phyloP scores from a whole-genome alignment of 768 basidiomycete species.

The Auricularia heimuer region DNA sequence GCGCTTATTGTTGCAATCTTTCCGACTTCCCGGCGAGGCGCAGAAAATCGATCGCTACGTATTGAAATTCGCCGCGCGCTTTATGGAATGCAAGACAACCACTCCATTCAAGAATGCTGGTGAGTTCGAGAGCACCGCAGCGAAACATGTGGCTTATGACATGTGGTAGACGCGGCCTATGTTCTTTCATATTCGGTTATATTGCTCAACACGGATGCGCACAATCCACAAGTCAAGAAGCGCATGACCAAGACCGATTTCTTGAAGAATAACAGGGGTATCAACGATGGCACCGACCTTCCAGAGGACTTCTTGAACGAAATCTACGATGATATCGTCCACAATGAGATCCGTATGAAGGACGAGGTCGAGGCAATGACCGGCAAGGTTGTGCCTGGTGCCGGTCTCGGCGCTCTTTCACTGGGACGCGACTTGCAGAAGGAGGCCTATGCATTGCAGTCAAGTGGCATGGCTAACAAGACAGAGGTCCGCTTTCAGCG shows the following conservation, averaged over 20 bases:
- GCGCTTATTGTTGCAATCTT: conserved; percentile 83
- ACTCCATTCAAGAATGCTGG: conserved; percentile 92
- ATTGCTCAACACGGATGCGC: conserved; percentile 93
- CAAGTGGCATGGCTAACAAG: conserved; percentile 92
- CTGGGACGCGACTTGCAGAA: conserved; percentile 92
- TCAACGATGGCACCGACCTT: conserved; percentile 84
- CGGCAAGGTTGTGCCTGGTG: conserved; percentile 35
- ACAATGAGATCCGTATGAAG: conserved; percentile 96
- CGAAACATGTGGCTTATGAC: background rate
- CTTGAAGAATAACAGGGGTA: conserved; percentile 89
- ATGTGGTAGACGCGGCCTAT: conserved; percentile 71
- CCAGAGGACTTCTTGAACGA: conserved; percentile 71
- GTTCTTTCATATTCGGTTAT: conserved; percentile 93
- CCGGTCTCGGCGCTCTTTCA: conserved; percentile 73
- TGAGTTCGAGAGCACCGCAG: conserved; percentile 16
- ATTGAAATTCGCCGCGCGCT: conserved; percentile 97
- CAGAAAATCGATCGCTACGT: conserved; percentile 99
- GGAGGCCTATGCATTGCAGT: conserved; percentile 92
- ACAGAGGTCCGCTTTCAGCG: conserved; percentile 58
- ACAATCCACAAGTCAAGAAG: conserved; percentile 88
- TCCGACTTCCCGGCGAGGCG: conserved; percentile 92
- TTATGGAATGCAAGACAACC: conserved; percentile 78
- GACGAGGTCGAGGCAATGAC: conserved; percentile 70
- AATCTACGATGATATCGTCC: conserved; percentile 85
- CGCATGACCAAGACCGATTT: conserved; percentile 92